Percentiles rank a stretch among this genome's conserved stretches.
Conservation (phyloP, 768 basidiomycete genomes). For the Boletus reticulatus region DNA sequence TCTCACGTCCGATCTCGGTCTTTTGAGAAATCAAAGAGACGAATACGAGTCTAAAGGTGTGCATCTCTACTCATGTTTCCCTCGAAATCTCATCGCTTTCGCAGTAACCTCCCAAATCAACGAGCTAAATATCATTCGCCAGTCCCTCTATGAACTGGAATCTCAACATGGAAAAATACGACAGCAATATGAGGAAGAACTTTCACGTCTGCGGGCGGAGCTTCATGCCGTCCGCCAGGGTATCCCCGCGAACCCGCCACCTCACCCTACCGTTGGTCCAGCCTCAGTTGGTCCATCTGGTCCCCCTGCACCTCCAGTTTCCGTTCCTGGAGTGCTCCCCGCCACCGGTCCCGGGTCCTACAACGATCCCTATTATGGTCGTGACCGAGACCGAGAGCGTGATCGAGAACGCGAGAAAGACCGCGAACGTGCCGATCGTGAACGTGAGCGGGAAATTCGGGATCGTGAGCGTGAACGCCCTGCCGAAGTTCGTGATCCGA, state of each 20-base stretch:
- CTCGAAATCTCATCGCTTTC: constrained; percentile 7
- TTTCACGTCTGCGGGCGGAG: constrained; percentile 68
- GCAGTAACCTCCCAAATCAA: constrained; percentile 80
- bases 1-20: constrained; percentile 62
- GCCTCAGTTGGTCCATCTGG: constrained; percentile 34
- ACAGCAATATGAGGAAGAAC: constrained; percentile 84
- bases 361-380: constrained; percentile 37
- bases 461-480: constrained; percentile 49
- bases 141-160: constrained; percentile 91
- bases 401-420: constrained; percentile 43
- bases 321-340: constrained; percentile 30
- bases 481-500: constrained; percentile 52
- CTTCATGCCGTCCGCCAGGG: constrained; percentile 51
- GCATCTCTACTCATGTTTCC: neutral
- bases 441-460: constrained; percentile 37
- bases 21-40: constrained; percentile 75
- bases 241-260: constrained; percentile 32
- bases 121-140: constrained; percentile 87
- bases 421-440: constrained; percentile 37
- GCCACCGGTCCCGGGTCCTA: constrained; percentile 32
- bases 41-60: constrained; percentile 88
- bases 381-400: constrained; percentile 37
- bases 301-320: constrained; percentile 31
- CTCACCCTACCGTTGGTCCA: constrained; percentile 34
- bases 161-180: constrained; percentile 82